Base-by-base conservation (phyloP, 495 filamentous ascomycete genomes). In the Xylaria acuta region DNA sequence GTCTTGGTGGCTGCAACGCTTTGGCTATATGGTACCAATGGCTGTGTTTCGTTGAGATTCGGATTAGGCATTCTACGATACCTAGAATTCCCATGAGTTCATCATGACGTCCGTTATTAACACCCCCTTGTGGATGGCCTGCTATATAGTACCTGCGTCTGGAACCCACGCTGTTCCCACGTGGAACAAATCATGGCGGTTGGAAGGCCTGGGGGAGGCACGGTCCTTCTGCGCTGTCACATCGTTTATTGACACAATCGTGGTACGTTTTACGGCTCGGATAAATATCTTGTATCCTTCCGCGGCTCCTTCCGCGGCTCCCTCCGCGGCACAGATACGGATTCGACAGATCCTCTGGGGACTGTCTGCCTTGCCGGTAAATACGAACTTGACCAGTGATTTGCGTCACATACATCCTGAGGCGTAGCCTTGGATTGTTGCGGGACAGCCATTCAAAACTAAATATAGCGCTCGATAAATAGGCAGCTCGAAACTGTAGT, bases 231-330 rank as follows among this genome's bases (percentile, higher is more conserved):
- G 32, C 14, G 14, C 63, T 34, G 25, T 45, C 20, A 9, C 7
- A 18, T 27, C 22, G 22, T 8, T 20, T n/a, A 36, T 20, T 32
- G 9, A 30, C 45, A 51, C 38, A 34, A 20, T 38, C 18, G n/a
- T 22, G 45, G 30, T 27, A 27, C 41, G 7, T 64, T 8, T 64
- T 20, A 30, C 30, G 27, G 20, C 30, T n/a, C 9, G n/a, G 56
- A 22, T 60, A 38, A 38, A 3, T 18, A 7, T 20, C 18, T 22
- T 12, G 56, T 60, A 12, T 38, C 58, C 58, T 38, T 56, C 53
- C 14, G 25, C 53, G 53, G 53, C 53, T 56, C 27, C 53, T 56
- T 56, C 53, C 58, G 25, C 53, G 53, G 53, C 53, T 56, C 27
- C 53, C 32, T 56, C 53, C 58, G 58, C 18, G 32, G 58, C 58